Evolutionary conservation across 2,329 filamentous ascomycete genomes (phyloP), one percentile per base, ranked within the genome.

Genomic region (Sclerotinia nivalis): DNA sequence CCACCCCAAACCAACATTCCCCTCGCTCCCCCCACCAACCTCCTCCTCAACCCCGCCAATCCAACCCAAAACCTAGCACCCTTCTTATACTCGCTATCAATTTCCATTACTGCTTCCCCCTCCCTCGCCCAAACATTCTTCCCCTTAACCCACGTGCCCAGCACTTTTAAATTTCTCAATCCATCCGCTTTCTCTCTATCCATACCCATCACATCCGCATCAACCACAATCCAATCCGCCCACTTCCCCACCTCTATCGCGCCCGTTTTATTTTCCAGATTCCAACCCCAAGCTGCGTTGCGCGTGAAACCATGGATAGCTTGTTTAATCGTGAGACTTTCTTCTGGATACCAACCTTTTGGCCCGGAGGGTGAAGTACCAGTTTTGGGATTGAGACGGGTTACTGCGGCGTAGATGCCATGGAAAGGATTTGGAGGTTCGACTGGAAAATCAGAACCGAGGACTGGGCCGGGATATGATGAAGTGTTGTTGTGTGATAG

Each of bases 391-490:
- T 81, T 88, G 55, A 84, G 84, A 69, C 90, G 82, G 18, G 88
- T 84, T 2, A 90, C 83, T 3, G 90, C 90, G 4, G 89, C 89
- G 74, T 90, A 92, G 52, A 92, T 87, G 25, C 89, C 90, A 69
- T 89, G 85, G 72, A 91, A 89, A 2, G 89, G 87, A 74, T 87
- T 85, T 0, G 89, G 85, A 2, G 89, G 89, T 77, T 92, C 89
- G 10, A 92, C 89, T 50, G 90, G 90, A 74, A 92, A 92, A 75
- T 92, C 90, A 62, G 88, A 90, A 2, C 90, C 90, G 1, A 92
- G 82, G 0, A 91, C 80, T 5, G 86, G 86, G 0, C 78, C 78
- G 7, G 73, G 73, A 34, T 75, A 76, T 28, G 52, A 49, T 20
- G 25, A 56, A 20, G 54, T 64, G 10, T 45, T 62, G 20, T 47